Conservation (phyloP, 768 basidiomycete species). For the Epithele typhae region DNA sequence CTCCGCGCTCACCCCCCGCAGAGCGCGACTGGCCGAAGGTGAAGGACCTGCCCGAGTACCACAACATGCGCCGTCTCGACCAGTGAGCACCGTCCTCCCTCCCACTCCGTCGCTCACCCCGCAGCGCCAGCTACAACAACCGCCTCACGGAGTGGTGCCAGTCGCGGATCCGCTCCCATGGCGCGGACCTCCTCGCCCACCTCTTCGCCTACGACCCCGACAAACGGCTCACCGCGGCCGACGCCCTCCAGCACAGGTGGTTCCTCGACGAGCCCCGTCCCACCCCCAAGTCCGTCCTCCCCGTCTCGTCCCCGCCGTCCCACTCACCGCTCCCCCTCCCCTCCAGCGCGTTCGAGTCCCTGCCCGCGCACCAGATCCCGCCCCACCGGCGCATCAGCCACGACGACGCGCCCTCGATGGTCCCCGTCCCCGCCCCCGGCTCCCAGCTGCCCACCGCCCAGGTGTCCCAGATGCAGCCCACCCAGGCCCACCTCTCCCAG, state of each 20-base stretch:
- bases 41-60: constrained; percentile 83
- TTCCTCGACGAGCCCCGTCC: constrained; percentile 89
- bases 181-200: constrained; percentile 79
- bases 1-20: constrained; percentile 22
- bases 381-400: constrained; percentile 87
- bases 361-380: constrained; percentile 64
- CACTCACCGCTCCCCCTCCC: background rate
- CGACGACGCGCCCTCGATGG: constrained; percentile 88
- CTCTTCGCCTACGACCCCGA: constrained; percentile 92
- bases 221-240: constrained; percentile 74
- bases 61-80: constrained; percentile 76
- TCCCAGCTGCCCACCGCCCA: constrained; percentile 40
- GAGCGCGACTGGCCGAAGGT: constrained; percentile 88
- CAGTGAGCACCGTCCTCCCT: constrained; percentile 37
- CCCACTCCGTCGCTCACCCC: constrained; percentile 3
- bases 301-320: background rate
- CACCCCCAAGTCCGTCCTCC: constrained; percentile 67
- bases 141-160: constrained; percentile 76
- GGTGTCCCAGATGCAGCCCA: constrained; percentile 34
- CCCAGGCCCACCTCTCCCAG: constrained; percentile 41
- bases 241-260: constrained; percentile 84
- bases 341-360: constrained; percentile 67
- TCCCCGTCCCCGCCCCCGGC: constrained; percentile 48
- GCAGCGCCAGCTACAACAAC: constrained; percentile 46
- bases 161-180: constrained; percentile 53